Base-by-base conservation (phyloP, 1,284 basidiomycete genomes). In the Apiotrichum porosum region DNA sequence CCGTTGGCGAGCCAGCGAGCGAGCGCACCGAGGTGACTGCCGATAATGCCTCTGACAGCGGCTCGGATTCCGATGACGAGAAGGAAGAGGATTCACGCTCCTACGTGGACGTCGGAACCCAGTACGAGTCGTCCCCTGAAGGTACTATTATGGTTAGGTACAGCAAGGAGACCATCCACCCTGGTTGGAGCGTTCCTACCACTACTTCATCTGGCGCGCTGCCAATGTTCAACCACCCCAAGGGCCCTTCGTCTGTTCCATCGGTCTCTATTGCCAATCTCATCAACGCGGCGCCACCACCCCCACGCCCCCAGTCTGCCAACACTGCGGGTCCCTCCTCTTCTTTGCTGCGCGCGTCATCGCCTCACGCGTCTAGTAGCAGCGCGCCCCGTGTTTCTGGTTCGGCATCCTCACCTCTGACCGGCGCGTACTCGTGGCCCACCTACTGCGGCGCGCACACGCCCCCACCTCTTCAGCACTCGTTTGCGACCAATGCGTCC, bases 121-220 rank as follows among this genome's bases (percentile, higher is more conserved):
- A 55, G 36, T 44, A 44, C 42, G 53, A 50, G n/a, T 30, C 37
- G 15, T n/a, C 22, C 14, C 32, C 34, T 10, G 46, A 34, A 23
- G 31, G 30, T 3, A 32, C 21, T 2, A 24, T 10, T 8, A 14
- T 39, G 6, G 17, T 34, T 23, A 18, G n/a, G 9, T 5, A 22
- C 18, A 33, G 13, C 10, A n/a, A 17, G 22, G 21, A 24, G 22
- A 30, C 35, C 9, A 24, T 45, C 22, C 28, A 21, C 6, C 15
- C 35, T 12, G 21, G 15, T 8, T 45, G 44, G 44, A 32, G 37
- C 23, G 21, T 14, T 13, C 19, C 17, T n/a, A 3, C 33, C 19
- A n/a, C n/a, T n/a, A n/a, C n/a, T n/a, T n/a, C n/a, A n/a, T n/a
- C n/a, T n/a, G 31, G 5, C 17, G 31, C 15, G 12, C 19, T 17